Base-by-base conservation (phyloP, 164 flowering plant species). In the Annona squamosa region DNA sequence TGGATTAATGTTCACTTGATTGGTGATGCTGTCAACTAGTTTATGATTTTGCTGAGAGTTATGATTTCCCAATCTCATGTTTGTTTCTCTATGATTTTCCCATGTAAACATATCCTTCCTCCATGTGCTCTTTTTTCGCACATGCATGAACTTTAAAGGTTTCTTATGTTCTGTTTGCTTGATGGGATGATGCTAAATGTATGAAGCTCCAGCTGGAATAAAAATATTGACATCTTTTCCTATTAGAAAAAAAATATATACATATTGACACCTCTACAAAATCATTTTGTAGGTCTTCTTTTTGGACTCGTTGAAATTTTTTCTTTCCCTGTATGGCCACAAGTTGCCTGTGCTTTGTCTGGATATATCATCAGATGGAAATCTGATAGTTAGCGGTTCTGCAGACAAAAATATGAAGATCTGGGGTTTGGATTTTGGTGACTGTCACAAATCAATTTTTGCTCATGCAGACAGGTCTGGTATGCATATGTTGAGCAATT, bases 391-490 rank as follows among this genome's bases (percentile, higher is more conserved):
- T 66, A 93, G 86, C 65, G 99, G 99, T 65, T 96, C 98, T 74
- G 87, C 89, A 9, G 99, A 96, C 87, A 96, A 96, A 80, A 89
- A 92, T 83, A 69, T 96, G 82, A 96, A 88, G 83, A 96, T 96
- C 62, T 96, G 99, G 99, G 99, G 99, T 77, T 82, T 91, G 84
- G 97, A 91, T 82, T 96, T 96, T 85, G 99, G 98, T 71, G 95
- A 96, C 61, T 91, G 98, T 78, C 99, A 92, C 70, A 96, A 90
- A 76, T 96, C 99, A 68, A 82, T 96, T 77, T 96, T 91, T 86
- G 98, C 99, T 74, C 98, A 96, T 82, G 80, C 84, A 71, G 97
- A 89, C 75, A 95, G 99, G 99, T 95, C 74, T 46, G 6, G 37
- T 26, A 26, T 26, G 37, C 37, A 26, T 26, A 26, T 26, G 37